Evolutionary conservation across 331 rosid species (phyloP).

Genomic region (Prunus yedoensis): DNA sequence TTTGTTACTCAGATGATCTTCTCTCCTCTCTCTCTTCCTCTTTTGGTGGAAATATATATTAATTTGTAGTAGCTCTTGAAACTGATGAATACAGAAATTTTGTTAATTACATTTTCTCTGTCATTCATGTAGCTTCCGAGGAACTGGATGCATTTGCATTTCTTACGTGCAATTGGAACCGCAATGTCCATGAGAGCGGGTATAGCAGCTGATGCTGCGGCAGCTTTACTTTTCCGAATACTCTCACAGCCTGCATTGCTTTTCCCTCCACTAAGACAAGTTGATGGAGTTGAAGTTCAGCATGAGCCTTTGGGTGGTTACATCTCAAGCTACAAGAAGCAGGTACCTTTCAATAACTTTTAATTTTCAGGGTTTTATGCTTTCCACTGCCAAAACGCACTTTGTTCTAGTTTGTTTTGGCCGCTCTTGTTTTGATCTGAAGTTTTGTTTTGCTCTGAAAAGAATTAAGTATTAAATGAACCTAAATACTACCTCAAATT

Average conservation of each 20-base stretch:
- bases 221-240: slow-evolving; percentile 89
- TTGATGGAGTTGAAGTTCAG: slow-evolving; percentile 81
- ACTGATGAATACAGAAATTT: not conserved
- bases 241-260: slow-evolving; percentile 95
- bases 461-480: not conserved
- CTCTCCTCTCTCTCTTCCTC: not conserved
- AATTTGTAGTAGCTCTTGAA: not conserved
- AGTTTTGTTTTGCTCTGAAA: not conserved
- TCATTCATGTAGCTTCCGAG: slow-evolving; percentile 72
- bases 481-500: not conserved
- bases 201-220: slow-evolving; percentile 95
- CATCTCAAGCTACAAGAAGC: slow-evolving; percentile 74
- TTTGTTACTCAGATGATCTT: not conserved
- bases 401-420: slow-evolving; percentile 3
- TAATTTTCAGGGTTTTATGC: not conserved
- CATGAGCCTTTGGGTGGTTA: slow-evolving; percentile 74
- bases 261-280: slow-evolving; percentile 87
- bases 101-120: slow-evolving; percentile 8
- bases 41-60: not conserved
- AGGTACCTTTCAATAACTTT: slow-evolving; percentile 42
- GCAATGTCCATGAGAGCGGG: slow-evolving; percentile 98
- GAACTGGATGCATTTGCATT: slow-evolving; percentile 97
- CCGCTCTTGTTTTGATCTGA: not conserved
- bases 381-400: not conserved
- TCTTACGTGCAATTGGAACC: slow-evolving; percentile 94